A percentile compares a stretch with the other conserved stretches of the same genome.
Evolutionary conservation across 2,329 filamentous ascomycete species (phyloP).

Genomic region (Cercospora sesami): DNA sequence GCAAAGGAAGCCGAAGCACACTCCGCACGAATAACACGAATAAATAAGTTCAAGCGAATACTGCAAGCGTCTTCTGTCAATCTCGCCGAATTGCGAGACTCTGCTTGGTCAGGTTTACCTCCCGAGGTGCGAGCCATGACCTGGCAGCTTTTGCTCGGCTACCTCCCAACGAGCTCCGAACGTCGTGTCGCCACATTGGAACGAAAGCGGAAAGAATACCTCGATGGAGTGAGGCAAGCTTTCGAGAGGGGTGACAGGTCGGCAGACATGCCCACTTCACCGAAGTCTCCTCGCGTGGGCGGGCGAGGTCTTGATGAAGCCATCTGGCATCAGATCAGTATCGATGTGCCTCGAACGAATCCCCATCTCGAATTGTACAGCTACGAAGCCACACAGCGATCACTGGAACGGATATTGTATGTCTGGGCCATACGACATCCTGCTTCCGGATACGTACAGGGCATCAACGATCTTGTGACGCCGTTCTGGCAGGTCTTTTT

Average conservation of each 20-base stretch:
- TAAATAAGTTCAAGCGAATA: conserved; percentile 98
- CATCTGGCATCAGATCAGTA: conserved; percentile 99
- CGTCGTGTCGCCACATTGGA: conserved; percentile 85
- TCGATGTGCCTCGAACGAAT: conserved; percentile 94
- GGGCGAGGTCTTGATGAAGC: conserved; percentile 86
- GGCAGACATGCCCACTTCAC: conserved; percentile 55
- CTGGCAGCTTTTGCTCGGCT: conserved; percentile 95
- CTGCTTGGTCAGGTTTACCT: conserved; percentile 92
- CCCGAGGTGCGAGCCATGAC: conserved; percentile 96
- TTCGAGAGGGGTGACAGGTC: conserved; percentile 55
- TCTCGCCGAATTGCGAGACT: conserved; percentile 74
- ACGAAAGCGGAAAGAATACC: conserved; percentile 91
- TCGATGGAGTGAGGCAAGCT: conserved; percentile 78
- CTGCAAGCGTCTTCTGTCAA: conserved; percentile 89
- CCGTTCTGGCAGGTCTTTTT: conserved; percentile 98
- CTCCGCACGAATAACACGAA: conserved; percentile 83
- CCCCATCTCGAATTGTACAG: conserved; percentile 93
- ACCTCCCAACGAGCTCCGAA: conserved; percentile 95
- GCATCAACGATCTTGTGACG: conserved; percentile 96
- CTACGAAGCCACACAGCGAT: conserved; percentile 93
- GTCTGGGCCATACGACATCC: conserved; percentile 97
- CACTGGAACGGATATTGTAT: conserved; percentile 90
- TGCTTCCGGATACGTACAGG: conserved; percentile 95
- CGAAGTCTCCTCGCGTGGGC: conserved; percentile 46
- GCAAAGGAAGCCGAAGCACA: conserved; percentile 84